phyloP scores from a whole-genome alignment of 2,329 filamentous ascomycete species.

The Phialophora macrospora region DNA sequence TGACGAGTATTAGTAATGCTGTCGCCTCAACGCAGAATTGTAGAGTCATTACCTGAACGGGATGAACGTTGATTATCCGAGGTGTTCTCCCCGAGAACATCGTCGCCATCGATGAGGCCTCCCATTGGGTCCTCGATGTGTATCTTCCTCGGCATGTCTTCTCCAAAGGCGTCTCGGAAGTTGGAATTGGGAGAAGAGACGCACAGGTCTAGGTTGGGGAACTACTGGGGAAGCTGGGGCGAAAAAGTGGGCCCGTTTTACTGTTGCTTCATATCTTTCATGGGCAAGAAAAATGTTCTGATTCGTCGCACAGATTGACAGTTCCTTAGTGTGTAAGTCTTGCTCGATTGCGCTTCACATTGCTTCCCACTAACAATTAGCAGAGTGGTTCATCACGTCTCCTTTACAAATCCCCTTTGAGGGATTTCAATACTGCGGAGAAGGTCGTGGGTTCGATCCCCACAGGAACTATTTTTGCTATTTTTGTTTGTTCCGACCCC shows the following conservation, averaged over 20 bases:
- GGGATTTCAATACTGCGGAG: constrained; percentile 14
- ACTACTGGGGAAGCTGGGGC: background rate
- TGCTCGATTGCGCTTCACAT: background rate
- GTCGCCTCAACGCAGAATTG: background rate
- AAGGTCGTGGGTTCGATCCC: constrained; percentile 38
- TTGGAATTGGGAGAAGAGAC: background rate
- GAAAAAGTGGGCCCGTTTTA: background rate
- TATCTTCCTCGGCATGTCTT: background rate
- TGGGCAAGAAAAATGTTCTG: constrained; percentile 5
- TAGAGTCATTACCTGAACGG: background rate
- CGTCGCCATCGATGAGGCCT: background rate
- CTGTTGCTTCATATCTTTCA: background rate
- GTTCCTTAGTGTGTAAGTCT: constrained; percentile 28
- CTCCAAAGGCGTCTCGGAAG: background rate
- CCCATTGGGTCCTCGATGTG: background rate
- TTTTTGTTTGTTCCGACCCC: too few relatives aligned
- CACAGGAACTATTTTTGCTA: constrained; percentile 28
- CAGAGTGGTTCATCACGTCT: constrained; percentile 37
- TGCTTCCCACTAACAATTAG: background rate
- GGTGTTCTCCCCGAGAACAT: background rate
- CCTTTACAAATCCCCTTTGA: constrained; percentile 26
- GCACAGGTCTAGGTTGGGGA: background rate
- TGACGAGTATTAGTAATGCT: background rate
- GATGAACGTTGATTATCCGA: background rate
- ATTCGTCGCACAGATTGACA: constrained; percentile 29